These are phyloP conservation scores for Dendrothele bispora DNA, from an alignment of 768 basidiomycete genomes.

Conservation along the genomic window DNA sequence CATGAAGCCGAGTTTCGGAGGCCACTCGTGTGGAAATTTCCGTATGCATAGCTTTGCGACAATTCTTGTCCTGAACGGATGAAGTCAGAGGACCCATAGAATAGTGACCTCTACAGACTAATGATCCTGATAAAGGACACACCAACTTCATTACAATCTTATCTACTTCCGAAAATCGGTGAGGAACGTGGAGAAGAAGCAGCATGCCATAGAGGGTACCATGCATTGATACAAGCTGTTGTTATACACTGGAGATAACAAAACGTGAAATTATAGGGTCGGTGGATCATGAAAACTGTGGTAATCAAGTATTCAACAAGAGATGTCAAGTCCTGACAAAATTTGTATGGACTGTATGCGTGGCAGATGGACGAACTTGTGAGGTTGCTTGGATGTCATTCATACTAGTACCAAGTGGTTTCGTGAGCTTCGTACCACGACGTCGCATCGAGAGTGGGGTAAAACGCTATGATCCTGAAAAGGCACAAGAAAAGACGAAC, in stretches of 20 bases:
- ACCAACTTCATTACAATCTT: too few relatives aligned
- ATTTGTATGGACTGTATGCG: too few relatives aligned
- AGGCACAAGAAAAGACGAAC: constrained; percentile 59
- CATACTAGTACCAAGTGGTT: constrained; percentile 30
- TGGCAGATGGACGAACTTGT: too few relatives aligned
- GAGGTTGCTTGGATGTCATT: constrained; percentile 9
- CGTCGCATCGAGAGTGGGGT: too few relatives aligned
- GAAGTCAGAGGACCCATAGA: constrained; percentile 49
- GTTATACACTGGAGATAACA: constrained; percentile 57
- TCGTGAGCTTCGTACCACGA: constrained; percentile 45
- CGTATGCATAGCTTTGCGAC: constrained; percentile 52
- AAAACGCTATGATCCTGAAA: too few relatives aligned
- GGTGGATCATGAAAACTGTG: constrained; percentile 55
- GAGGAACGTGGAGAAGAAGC: constrained; percentile 67
- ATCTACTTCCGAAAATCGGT: too few relatives aligned
- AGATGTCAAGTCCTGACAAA: too few relatives aligned
- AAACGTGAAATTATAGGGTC: constrained; percentile 58
- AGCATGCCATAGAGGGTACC: constrained; percentile 62
- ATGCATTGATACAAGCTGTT: constrained; percentile 62
- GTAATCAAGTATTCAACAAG: constrained; percentile 4
- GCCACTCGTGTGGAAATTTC: constrained; percentile 51
- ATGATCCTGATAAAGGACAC: too few relatives aligned
- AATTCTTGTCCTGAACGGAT: constrained; percentile 54
- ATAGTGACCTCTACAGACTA: too few relatives aligned
- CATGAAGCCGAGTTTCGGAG: neutral